These are phyloP conservation scores for Hyaloscypha variabilis DNA, from an alignment of 495 filamentous ascomycete genomes.

Conservation along the genomic window DNA sequence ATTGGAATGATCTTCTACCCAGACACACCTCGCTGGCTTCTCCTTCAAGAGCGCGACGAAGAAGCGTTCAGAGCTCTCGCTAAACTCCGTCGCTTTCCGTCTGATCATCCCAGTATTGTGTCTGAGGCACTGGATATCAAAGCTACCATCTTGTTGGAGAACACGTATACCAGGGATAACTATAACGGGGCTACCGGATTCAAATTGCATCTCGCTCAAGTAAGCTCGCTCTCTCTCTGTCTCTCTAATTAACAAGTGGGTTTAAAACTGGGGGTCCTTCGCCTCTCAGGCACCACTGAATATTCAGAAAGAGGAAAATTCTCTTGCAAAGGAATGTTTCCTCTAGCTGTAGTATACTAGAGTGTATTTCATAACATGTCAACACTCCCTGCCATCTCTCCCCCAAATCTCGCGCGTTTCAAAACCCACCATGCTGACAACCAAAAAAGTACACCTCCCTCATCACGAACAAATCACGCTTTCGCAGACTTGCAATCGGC, in stretches of 20 bases:
- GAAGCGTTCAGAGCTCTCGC: conserved; percentile 51
- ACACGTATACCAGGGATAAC: conserved; percentile 31
- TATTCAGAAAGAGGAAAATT: too few relatives aligned
- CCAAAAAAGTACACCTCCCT: conserved; percentile 13
- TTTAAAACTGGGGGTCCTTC: too few relatives aligned
- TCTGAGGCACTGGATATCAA: conserved; percentile 81
- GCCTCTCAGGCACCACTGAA: too few relatives aligned
- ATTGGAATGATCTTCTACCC: conserved; percentile 32
- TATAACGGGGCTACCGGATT: conserved; percentile 15
- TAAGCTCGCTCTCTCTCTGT: not conserved
- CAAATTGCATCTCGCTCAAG: conserved; percentile 41
- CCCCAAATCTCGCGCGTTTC: too few relatives aligned
- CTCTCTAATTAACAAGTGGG: not conserved
- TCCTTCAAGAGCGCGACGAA: conserved; percentile 47
- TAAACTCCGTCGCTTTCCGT: conserved; percentile 57
- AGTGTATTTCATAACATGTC: too few relatives aligned
- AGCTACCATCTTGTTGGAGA: conserved; percentile 75
- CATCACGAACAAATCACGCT: conserved; percentile 29
- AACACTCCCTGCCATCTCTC: too few relatives aligned
- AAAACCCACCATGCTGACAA: too few relatives aligned
- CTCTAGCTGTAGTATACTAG: too few relatives aligned
- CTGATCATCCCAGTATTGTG: conserved; percentile 64
- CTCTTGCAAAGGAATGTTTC: too few relatives aligned
- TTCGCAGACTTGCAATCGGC: conserved; percentile 55
- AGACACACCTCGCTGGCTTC: conserved; percentile 59